Evolutionary conservation across 352 stramenopile species (phyloP), one percentile per base, ranked within the genome.

Genomic region (Phytopythium montanum): DNA sequence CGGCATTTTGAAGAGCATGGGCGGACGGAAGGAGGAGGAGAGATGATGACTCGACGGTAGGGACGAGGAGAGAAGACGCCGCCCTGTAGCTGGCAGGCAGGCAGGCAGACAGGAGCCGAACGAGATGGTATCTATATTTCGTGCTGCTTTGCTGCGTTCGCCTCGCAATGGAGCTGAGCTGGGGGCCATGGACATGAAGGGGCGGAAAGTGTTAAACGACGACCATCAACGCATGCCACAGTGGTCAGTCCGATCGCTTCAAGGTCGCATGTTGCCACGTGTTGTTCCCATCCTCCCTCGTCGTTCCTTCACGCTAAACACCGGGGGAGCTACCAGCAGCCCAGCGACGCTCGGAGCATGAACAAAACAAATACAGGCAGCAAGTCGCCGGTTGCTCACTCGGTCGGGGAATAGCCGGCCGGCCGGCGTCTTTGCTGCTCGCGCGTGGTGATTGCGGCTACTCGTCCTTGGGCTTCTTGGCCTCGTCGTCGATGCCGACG

Each of bases 401-500:
- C 23, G 29, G 14, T 38, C 33, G 9, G 33, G 9, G n/a, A n/a
- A 38, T 38, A 8, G 9, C 9, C 33, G 12, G 50, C n/a, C 5
- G 31, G 36, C 34, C 5, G 36, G 18, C 13, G n/a, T n/a, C n/a
- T 12, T 38, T 8, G 5, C 33, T 16, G 33, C 25, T 14, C 52
- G 23, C 52, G 33, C 25, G n/a, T 8, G 28, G 34, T 5, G 14
- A 25, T 25, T 23, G 13, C 23, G 9, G 42, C 70, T 69, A 80
- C 39, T 81, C 66, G 39, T 66, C 61, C 79, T 90, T 90, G 67
- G 70, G 66, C 50, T 68, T 65, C 58, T 77, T 75, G 28, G 13
- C 42, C 31, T 85, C 66, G 46, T 98, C 94, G 75, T 98, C 94
- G 71, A 98, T 98, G 54, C 95, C 95, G 36, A 96, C 88, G 23